Percentiles rank a stretch among this genome's conserved stretches.
phyloP scores from a whole-genome alignment of 495 filamentous ascomycete genomes.

The Letharia columbiana region DNA sequence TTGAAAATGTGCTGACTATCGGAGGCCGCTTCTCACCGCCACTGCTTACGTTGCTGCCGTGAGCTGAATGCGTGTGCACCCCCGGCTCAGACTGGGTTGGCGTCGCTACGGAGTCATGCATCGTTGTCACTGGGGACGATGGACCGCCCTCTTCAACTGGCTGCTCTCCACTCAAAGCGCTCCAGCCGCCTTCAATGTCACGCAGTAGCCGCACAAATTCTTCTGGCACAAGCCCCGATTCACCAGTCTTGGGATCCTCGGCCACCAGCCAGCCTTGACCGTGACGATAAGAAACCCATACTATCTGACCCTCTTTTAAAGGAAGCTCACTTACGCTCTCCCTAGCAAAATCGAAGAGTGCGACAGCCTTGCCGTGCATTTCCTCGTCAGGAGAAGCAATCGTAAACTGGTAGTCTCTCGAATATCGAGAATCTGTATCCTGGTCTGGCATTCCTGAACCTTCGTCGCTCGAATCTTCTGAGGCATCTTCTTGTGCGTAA shows the following conservation, averaged over 20 bases:
- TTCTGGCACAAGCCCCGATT: constrained; percentile 86
- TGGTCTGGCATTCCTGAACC: constrained; percentile 44
- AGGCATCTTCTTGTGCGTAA: constrained; percentile 44
- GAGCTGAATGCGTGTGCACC: constrained; percentile 34
- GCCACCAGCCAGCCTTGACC: constrained; percentile 97
- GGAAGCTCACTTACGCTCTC: constrained; percentile 97
- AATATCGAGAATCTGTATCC: constrained; percentile 61
- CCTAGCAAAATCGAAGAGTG: constrained; percentile 85
- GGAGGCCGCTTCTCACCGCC: constrained; percentile 49
- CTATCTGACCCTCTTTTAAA: constrained; percentile 86
- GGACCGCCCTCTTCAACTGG: constrained; percentile 15
- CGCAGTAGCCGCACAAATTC: constrained; percentile 90
- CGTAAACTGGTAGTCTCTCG: constrained; percentile 85
- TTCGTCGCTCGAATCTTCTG: constrained; percentile 55
- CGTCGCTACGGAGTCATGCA: constrained; percentile 34
- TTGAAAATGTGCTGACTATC: constrained; percentile 65
- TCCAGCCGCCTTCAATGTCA: constrained; percentile 70
- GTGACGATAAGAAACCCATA: constrained; percentile 91
- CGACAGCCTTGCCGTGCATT: constrained; percentile 94
- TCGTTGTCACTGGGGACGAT: constrained; percentile 17
- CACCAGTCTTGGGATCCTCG: constrained; percentile 85
- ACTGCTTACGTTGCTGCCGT: constrained; percentile 30
- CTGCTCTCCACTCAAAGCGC: constrained; percentile 36
- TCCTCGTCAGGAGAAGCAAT: constrained; percentile 94
- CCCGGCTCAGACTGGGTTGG: constrained; percentile 45